These are phyloP conservation scores for Blastobotrys mokoenaii DNA, from an alignment of 805 yeast species.

Conservation along the genomic window DNA sequence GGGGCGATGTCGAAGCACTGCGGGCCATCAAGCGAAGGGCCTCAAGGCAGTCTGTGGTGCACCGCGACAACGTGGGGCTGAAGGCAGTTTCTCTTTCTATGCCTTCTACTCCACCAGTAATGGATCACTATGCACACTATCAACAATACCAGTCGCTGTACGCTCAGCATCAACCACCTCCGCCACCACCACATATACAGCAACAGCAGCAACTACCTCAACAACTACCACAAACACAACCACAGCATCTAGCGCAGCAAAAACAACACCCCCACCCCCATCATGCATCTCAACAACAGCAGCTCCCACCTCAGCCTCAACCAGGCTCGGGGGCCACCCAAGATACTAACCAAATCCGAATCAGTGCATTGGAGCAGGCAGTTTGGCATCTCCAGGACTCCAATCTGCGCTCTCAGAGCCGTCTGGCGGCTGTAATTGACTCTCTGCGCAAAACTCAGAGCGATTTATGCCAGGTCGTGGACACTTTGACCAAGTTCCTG, in stretches of 20 bases:
- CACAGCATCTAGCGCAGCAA: neutral
- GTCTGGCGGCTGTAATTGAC: conserved; percentile 10
- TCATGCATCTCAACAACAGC: conserved; percentile 3
- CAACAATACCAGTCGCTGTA: conserved; percentile 7
- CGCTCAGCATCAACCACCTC: conserved; percentile 7
- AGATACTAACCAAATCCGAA: conserved; percentile 4
- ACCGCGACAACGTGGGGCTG: conserved; percentile 19
- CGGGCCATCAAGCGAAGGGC: conserved; percentile 74
- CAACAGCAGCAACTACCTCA: conserved; percentile 5
- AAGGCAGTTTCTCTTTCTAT: conserved; percentile 22
- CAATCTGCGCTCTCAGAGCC: conserved; percentile 6
- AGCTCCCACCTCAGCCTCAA: neutral
- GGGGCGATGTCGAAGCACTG: conserved; percentile 71
- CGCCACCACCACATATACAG: conserved; percentile 5
- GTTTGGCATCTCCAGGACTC: conserved; percentile 12
- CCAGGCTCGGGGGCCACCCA: neutral
- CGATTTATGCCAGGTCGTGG: conserved; percentile 10
- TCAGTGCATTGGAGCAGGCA: conserved; percentile 11
- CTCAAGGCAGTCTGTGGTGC: conserved; percentile 31
- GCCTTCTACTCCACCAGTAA: conserved; percentile 13
- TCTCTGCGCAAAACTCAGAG: conserved; percentile 10
- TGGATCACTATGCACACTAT: conserved; percentile 5
- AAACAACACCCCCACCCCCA: conserved; percentile 5
- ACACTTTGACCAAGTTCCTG: conserved; percentile 1
- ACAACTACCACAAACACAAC: conserved; percentile 2